Percentiles rank a stretch among this genome's conserved stretches.
phyloP scores from a whole-genome alignment of 208 protist species.

The Leishmania aethiopica region DNA sequence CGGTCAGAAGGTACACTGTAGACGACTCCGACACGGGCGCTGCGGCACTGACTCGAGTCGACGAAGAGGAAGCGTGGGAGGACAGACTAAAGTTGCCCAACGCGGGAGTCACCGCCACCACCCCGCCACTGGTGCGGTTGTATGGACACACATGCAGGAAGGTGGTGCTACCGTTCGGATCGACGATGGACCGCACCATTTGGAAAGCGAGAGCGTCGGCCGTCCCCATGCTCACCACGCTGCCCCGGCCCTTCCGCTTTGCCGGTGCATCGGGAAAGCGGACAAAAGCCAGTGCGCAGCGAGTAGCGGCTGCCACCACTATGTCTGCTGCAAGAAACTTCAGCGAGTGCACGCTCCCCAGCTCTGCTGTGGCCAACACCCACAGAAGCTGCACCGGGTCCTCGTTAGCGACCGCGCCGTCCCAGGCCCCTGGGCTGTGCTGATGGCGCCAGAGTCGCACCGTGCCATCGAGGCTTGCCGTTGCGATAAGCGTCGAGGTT shows the following conservation, averaged over 20 bases:
- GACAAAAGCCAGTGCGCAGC: conserved; percentile 22
- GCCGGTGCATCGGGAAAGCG: conserved; percentile 2
- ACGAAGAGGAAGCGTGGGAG: not conserved
- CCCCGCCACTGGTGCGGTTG: conserved; percentile 2
- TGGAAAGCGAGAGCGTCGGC: conserved; percentile 16
- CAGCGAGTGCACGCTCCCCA: conserved; percentile 25
- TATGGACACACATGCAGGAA: conserved; percentile 29
- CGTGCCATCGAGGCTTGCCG: conserved; percentile 63
- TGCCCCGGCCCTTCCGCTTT: not conserved
- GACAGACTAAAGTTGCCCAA: no score
- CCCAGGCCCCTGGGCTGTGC: not conserved
- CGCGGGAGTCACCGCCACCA: not conserved
- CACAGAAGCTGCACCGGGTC: conserved; percentile 29
- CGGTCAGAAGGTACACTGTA: conserved; percentile 39
- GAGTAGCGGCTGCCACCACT: conserved; percentile 23
- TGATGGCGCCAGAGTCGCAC: conserved; percentile 70
- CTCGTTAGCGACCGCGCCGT: not conserved
- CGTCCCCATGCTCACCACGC: not conserved
- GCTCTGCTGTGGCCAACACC: conserved; percentile 26
- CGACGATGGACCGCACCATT: conserved; percentile 14
- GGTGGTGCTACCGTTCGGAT: conserved; percentile 27
- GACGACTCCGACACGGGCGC: not conserved
- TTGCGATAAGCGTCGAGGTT: conserved; percentile 44
- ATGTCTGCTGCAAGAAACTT: conserved; percentile 20
- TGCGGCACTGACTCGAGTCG: not conserved